Evolutionary conservation across 371 early-diverging fungal species (phyloP), one percentile per base, ranked within the genome.

Genomic region (Batrachochytrium dendrobatidis): DNA sequence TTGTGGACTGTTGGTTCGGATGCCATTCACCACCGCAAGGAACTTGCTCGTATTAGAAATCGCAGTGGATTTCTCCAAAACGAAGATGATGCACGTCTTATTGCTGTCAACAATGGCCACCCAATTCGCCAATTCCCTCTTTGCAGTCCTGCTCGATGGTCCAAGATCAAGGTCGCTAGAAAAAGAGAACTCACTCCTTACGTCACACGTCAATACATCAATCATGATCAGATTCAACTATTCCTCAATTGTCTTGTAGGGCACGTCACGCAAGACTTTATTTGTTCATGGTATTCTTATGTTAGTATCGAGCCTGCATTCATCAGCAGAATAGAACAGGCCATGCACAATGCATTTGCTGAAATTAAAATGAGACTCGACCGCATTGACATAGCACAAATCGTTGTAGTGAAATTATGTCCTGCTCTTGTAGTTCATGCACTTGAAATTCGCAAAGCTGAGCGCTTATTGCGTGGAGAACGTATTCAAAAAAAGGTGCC

Each of bases 391-490:
- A 59, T 82, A 22, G 67, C 82, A 0, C 69, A 76, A 20, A 58
- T 90, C 17, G 55, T 86, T 0, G 72, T 87, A 15, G 75, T 75
- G 25, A 75, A 78, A 31, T 60, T 87, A 22, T 63, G 88, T 24
- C 89, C 90, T 22, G 67, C 76, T 18, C 66, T 88, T 28, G 87
- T 88, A 0, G 60, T 70, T 1, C 92, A 92, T 50, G 72, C 89
- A 3, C 73, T 77, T 24, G 86, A 86, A 6, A 83, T 82, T 59
- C 76, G 86, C 18, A 64, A 66, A 4, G 86, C 87, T n/a, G 87
- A 86, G 64, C 71, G 48, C n/a, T 52, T 80, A 0, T 61, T 86
- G 10, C 67, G 80, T 12, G 84, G 85, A 3, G 69, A 74, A 34
- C 69, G 71, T 0, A 62, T 81, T 4, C 82, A 85, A 48, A 70